Evolutionary conservation across 208 protist species (phyloP).

Genomic region (Trypanosoma grayi): DNA sequence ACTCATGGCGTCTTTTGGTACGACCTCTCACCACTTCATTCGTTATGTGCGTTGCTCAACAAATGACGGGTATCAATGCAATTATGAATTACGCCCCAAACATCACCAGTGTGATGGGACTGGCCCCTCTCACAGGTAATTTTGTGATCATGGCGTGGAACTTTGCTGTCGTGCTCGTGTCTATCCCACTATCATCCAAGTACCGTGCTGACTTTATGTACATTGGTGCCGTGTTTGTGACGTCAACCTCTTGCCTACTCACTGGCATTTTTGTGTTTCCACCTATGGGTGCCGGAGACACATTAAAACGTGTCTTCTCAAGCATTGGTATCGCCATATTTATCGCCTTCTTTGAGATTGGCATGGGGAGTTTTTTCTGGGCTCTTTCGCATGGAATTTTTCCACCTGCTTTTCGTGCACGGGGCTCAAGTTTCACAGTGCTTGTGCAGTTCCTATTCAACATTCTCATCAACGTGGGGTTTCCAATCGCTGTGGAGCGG

Average conservation of each 20-base stretch:
- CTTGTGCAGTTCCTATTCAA: constrained; percentile 37
- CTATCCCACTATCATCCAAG: constrained; percentile 31
- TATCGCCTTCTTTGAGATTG: constrained; percentile 35
- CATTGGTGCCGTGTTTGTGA: constrained; percentile 16
- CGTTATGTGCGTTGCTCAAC: constrained; percentile 29
- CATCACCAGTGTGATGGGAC: constrained; percentile 29
- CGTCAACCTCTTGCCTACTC: constrained; percentile 27
- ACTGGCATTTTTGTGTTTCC: constrained; percentile 25
- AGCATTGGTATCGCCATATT: constrained; percentile 40
- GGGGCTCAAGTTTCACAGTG: constrained; percentile 27
- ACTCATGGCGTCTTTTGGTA: constrained; percentile 2
- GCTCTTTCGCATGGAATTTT: constrained; percentile 39
- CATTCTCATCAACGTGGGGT: constrained; percentile 35
- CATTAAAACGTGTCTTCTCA: constrained; percentile 24
- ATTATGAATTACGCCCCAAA: constrained; percentile 50
- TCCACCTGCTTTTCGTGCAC: constrained; percentile 27
- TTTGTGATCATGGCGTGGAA: constrained; percentile 57
- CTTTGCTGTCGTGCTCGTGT: constrained; percentile 27
- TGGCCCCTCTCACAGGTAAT: constrained; percentile 39
- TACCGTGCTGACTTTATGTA: constrained; percentile 26
- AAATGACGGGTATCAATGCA: constrained; percentile 51
- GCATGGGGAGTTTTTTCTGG: constrained; percentile 44
- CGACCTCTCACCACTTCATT: constrained; percentile 24
- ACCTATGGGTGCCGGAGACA: constrained; percentile 24
- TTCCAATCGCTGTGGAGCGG: constrained; percentile 34